Evolutionary conservation across 2,329 filamentous ascomycete species (phyloP).

Genomic region (Geoglossum cookeanum): DNA sequence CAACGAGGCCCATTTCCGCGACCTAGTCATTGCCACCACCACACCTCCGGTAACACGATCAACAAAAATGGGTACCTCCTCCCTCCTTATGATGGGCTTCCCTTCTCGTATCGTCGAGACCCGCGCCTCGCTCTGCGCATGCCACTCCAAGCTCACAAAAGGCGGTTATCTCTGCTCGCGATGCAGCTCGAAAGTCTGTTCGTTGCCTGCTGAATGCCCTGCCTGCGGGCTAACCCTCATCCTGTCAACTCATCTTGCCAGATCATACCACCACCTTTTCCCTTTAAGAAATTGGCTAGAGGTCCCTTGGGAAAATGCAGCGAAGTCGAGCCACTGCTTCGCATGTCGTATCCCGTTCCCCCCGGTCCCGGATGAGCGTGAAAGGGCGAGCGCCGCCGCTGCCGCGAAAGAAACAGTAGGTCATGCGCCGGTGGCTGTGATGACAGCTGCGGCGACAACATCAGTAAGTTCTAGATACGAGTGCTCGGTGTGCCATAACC

Average conservation of each 20-base stretch:
- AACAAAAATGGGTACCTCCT: constrained; percentile 36
- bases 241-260: constrained; percentile 75
- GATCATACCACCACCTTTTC: constrained; percentile 88
- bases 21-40: constrained; percentile 74
- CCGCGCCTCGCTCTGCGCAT: constrained; percentile 64
- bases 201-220: constrained; percentile 76
- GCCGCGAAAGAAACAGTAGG: background rate
- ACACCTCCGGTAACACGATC: constrained; percentile 72
- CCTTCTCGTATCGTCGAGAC: constrained; percentile 66
- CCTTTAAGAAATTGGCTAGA: constrained; percentile 80
- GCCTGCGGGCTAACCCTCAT: constrained; percentile 83
- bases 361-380: constrained; percentile 17
- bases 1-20: constrained; percentile 71
- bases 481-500: constrained; percentile 67
- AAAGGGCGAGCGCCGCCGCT: constrained; percentile 5
- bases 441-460: background rate
- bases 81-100: constrained; percentile 93
- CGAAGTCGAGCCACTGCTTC: constrained; percentile 46
- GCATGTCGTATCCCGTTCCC: constrained; percentile 63
- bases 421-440: constrained; percentile 34
- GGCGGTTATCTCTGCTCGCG: constrained; percentile 85
- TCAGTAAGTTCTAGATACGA: constrained; percentile 55
- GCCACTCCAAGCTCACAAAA: constrained; percentile 62
- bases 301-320: constrained; percentile 63
- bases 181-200: constrained; percentile 76